Evolutionary conservation across 257 asterid genomes (phyloP).

Genomic region (Rauvolfia tetraphylla): DNA sequence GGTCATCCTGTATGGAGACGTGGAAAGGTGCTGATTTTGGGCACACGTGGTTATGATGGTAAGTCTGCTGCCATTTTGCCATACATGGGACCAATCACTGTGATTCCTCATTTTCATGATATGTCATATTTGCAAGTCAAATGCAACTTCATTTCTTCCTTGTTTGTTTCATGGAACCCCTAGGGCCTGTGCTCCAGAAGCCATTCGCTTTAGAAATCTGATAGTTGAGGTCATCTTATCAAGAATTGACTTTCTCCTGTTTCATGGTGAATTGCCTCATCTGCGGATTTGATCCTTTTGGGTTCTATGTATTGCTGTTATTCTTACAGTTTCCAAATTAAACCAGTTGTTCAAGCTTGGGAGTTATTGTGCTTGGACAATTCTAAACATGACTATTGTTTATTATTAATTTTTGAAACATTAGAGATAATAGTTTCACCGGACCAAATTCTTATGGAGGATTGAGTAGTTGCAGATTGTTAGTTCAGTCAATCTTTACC

Average conservation of each 20-base stretch:
- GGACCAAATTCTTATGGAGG: neutral
- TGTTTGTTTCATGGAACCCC: neutral
- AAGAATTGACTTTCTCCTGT: neutral
- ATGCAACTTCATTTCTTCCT: neutral
- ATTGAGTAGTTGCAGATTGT: neutral
- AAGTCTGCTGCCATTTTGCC: neutral
- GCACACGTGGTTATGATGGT: neutral
- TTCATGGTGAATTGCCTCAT: neutral
- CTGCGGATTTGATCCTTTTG: neutral
- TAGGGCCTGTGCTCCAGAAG: neutral
- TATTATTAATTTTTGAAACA: neutral
- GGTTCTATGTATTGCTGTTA: neutral
- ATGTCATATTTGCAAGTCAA: neutral
- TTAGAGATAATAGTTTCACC: neutral
- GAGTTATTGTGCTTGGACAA: neutral
- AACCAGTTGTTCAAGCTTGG: neutral
- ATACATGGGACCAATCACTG: neutral
- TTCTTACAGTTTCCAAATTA: neutral
- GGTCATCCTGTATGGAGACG: neutral
- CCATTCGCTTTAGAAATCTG: neutral
- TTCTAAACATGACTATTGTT: neutral
- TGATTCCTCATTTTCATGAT: neutral
- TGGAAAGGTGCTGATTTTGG: neutral
- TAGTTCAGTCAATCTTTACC: neutral
- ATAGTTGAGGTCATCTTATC: neutral